Conservation (phyloP, 1,284 basidiomycete genomes). For the Sanghuangporus baumii region DNA sequence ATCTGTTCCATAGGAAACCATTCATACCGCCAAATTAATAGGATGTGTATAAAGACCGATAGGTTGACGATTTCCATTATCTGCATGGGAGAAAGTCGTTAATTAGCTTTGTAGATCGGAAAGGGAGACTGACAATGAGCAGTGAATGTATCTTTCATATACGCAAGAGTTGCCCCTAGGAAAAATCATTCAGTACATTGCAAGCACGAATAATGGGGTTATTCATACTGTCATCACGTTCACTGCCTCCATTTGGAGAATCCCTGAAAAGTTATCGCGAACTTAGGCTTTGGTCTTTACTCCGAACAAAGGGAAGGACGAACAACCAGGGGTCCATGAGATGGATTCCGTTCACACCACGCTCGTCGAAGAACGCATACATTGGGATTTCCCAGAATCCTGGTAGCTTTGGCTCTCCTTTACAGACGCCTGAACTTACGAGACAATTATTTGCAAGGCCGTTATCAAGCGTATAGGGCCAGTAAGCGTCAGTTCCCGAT, state of each 20-base stretch:
- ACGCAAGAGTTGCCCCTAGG: constrained; percentile 51
- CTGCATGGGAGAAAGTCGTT: constrained; percentile 22
- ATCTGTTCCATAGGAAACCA: background rate
- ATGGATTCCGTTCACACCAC: constrained; percentile 52
- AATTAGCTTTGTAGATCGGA: background rate
- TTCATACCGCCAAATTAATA: constrained; percentile 64
- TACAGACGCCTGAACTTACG: constrained; percentile 50
- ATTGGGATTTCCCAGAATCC: constrained; percentile 82
- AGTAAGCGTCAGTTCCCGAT: constrained; percentile 65
- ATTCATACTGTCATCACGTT: constrained; percentile 39
- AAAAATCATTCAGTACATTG: background rate
- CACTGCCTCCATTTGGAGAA: constrained; percentile 43
- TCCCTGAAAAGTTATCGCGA: constrained; percentile 35
- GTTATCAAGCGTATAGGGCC: constrained; percentile 71
- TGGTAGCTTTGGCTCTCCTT: constrained; percentile 67
- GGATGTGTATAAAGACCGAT: constrained; percentile 82
- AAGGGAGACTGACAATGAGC: constrained; percentile 41
- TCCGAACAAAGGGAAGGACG: constrained; percentile 25
- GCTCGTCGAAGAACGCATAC: constrained; percentile 69
- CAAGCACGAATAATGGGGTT: background rate
- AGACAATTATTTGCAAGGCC: constrained; percentile 80
- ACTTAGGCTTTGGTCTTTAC: background rate
- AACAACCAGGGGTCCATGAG: constrained; percentile 84
- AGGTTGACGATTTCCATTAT: constrained; percentile 71
- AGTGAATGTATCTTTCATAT: constrained; percentile 74